These are phyloP conservation scores for Sugiyamaella grinbergsii DNA, from an alignment of 1,139 yeast genomes.

Conservation along the genomic window DNA sequence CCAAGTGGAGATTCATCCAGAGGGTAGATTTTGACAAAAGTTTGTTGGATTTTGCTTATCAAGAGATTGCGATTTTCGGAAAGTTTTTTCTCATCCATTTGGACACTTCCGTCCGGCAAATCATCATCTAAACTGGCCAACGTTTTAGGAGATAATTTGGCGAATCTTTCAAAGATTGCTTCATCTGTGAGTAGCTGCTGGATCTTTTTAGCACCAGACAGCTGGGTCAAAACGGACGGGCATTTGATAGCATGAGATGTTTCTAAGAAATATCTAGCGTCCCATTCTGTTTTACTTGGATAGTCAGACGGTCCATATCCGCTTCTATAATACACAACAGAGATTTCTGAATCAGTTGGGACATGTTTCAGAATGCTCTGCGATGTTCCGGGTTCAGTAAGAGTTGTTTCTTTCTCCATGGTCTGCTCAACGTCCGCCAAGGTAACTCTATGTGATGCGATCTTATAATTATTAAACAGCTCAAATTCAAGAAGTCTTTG, in stretches of 20 bases:
- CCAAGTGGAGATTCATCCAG: slow-evolving; percentile 74
- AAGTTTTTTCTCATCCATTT: background rate
- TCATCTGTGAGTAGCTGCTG: slow-evolving; percentile 80
- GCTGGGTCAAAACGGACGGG: slow-evolving; percentile 84
- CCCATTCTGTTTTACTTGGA: slow-evolving; percentile 66
- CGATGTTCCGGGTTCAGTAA: background rate
- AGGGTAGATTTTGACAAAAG: slow-evolving; percentile 87
- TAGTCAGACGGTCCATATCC: slow-evolving; percentile 86
- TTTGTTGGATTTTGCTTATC: slow-evolving; percentile 48
- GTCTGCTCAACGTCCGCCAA: slow-evolving; percentile 57
- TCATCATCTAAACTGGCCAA: background rate
- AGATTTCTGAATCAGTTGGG: slow-evolving; percentile 65
- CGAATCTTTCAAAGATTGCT: slow-evolving; percentile 51
- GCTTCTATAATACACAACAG: slow-evolving; percentile 86
- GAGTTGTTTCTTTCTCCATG: slow-evolving; percentile 40
- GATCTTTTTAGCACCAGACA: slow-evolving; percentile 88
- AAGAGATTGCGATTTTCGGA: background rate
- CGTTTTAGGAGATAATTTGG: slow-evolving; percentile 31
- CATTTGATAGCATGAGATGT: slow-evolving; percentile 81
- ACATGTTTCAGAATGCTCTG: slow-evolving; percentile 47
- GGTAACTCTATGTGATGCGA: slow-evolving; percentile 66
- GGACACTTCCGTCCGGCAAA: background rate
- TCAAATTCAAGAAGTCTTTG: slow-evolving; percentile 82
- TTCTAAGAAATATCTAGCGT: slow-evolving; percentile 70
- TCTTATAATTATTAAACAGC: slow-evolving; percentile 56